phyloP scores from a whole-genome alignment of 2,329 filamentous ascomycete species.

The Claviceps arundinis region DNA sequence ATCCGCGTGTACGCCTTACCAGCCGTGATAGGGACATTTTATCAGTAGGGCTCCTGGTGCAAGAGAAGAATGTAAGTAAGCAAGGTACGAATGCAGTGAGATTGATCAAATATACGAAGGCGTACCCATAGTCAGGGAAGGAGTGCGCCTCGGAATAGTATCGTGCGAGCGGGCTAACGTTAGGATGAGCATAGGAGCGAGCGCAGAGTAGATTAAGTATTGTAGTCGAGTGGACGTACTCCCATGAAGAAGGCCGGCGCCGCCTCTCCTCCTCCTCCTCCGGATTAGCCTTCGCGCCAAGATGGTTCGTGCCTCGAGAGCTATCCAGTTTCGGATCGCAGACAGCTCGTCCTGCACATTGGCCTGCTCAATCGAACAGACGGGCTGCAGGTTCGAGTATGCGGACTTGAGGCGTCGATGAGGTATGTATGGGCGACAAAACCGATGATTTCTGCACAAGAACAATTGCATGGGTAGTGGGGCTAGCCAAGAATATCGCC shows the following conservation, averaged over 20 bases:
- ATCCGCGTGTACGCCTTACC: conserved; percentile 10
- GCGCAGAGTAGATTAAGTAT: background rate
- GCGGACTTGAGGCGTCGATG: background rate
- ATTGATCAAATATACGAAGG: background rate
- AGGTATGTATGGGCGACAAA: conserved; percentile 1
- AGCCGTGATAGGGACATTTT: conserved; percentile 12
- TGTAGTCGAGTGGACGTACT: conserved; percentile 13
- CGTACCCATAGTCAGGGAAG: conserved; percentile 30
- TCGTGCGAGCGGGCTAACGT: conserved; percentile 18
- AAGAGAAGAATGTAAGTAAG: conserved; percentile 8
- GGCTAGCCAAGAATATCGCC: background rate
- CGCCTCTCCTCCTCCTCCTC: conserved; percentile 1
- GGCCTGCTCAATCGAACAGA: background rate
- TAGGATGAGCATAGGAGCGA: background rate
- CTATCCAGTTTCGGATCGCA: conserved; percentile 15
- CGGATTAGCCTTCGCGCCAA: conserved; percentile 1
- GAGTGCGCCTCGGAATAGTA: conserved; percentile 24
- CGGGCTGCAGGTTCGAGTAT: background rate
- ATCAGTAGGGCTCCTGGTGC: conserved; percentile 11
- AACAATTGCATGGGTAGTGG: conserved; percentile 5
- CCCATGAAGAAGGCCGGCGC: conserved; percentile 16
- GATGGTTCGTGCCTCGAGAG: conserved; percentile 8
- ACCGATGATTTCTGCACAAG: conserved; percentile 7
- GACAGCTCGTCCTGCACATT: background rate
- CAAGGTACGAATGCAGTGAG: background rate